A percentile compares a stretch with the other conserved stretches of the same genome.
These are phyloP conservation scores for Exsudoporus floridanus DNA, from an alignment of 1,284 basidiomycete genomes.

Conservation along the genomic window DNA sequence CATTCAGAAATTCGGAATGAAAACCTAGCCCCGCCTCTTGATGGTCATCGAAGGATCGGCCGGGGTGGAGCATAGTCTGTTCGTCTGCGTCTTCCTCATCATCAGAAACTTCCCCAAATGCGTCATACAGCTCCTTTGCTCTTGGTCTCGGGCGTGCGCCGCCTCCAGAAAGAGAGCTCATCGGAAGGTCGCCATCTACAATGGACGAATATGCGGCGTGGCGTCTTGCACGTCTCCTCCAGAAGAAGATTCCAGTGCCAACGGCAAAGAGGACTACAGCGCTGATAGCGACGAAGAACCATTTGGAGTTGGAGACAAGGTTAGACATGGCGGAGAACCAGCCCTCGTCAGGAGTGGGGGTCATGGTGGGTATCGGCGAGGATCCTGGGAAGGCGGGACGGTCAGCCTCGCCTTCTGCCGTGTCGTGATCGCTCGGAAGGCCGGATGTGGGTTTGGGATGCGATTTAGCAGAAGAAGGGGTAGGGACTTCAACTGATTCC, in stretches of 20 bases:
- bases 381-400: conserved; percentile 60
- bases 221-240: conserved; percentile 57
- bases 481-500: conserved; percentile 36
- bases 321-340: conserved; percentile 84
- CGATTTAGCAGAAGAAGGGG: conserved; percentile 54
- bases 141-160: conserved; percentile 42
- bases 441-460: conserved; percentile 85
- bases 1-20: conserved; percentile 67
- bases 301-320: conserved; percentile 74
- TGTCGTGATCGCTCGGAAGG: conserved; percentile 83
- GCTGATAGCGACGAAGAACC: conserved; percentile 80
- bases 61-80: conserved; percentile 51
- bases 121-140: conserved; percentile 87
- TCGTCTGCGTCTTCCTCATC: conserved; percentile 75
- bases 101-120: conserved; percentile 83
- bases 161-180: conserved; percentile 56
- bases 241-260: conserved; percentile 64
- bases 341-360: conserved; percentile 74
- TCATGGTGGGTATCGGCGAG: conserved; percentile 42
- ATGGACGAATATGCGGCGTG: conserved; percentile 68
- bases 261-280: conserved; percentile 72
- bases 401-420: conserved; percentile 64
- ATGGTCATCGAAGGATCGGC: conserved; percentile 22
- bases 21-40: conserved; percentile 40
- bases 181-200: conserved; percentile 70